A percentile compares a stretch with the other conserved stretches of the same genome.
Conservation (phyloP, 2,329 filamentous ascomycete species). For the Fusarium incarnatum region DNA sequence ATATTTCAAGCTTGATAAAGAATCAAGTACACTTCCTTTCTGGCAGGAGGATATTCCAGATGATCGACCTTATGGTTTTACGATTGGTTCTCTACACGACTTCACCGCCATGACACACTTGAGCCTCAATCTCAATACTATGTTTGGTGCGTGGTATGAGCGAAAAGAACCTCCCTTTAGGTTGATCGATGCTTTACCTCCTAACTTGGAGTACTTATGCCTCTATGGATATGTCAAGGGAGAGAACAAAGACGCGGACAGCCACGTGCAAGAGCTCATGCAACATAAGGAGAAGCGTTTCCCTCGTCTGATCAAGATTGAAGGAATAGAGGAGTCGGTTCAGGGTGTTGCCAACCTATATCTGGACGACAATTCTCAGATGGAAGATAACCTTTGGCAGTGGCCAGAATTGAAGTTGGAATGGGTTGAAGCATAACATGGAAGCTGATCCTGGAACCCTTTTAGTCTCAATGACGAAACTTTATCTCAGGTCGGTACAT, state of each 20-base stretch:
- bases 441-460: too few relatives aligned
- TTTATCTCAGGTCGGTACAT: too few relatives aligned
- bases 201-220: conserved; percentile 8
- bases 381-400: conserved; percentile 10
- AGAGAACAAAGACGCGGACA: not conserved
- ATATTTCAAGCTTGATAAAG: not conserved
- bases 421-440: not conserved
- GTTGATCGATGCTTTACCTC: not conserved
- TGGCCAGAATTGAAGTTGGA: not conserved
- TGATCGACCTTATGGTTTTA: not conserved
- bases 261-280: conserved; percentile 12
- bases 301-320: not conserved
- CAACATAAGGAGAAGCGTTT: not conserved
- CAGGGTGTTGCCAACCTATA: conserved; percentile 1
- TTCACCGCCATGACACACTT: not conserved
- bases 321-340: conserved; percentile 2
- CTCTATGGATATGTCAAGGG: conserved; percentile 20
- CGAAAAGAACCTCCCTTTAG: not conserved
- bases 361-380: not conserved
- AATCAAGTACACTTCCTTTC: not conserved
- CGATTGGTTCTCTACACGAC: not conserved
- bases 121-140: not conserved
- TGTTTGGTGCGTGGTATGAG: not conserved
- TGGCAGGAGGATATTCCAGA: conserved; percentile 1
- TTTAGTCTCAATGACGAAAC: too few relatives aligned